Percentiles rank a stretch among this genome's conserved stretches.
These are phyloP conservation scores for Haplographium delicatum DNA, from an alignment of 495 filamentous ascomycete genomes.

Conservation along the genomic window DNA sequence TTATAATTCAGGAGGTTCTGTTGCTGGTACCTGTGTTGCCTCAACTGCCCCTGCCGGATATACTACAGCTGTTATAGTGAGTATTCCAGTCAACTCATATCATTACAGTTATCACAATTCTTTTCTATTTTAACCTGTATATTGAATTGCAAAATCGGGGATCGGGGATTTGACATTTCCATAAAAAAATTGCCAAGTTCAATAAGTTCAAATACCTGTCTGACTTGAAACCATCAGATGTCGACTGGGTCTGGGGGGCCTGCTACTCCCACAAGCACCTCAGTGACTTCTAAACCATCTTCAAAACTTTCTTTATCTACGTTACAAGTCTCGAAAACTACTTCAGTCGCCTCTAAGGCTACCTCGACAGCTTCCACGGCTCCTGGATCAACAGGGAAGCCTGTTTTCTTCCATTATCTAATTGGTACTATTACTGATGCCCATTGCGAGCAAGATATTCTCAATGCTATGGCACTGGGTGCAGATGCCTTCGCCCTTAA, in stretches of 20 bases:
- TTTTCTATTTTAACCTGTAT: background rate
- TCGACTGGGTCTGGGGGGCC: constrained; percentile 4
- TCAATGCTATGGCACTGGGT: constrained; percentile 27
- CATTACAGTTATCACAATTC: background rate
- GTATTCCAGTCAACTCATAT: too few species aligned
- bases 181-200: too few species aligned
- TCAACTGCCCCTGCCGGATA: background rate
- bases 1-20: constrained; percentile 10
- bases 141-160: too few species aligned
- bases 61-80: constrained; percentile 6
- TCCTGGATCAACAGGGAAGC: background rate
- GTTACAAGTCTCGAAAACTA: too few species aligned
- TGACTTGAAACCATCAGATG: constrained; percentile 2
- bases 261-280: background rate
- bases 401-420: constrained; percentile 13
- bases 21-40: constrained; percentile 22
- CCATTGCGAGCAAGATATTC: constrained; percentile 32
- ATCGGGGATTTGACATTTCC: too few species aligned
- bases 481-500: constrained; percentile 37
- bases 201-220: background rate
- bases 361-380: background rate
- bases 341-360: background rate
- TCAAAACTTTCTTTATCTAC: too few species aligned
- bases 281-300: too few species aligned
- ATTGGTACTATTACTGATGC: constrained; percentile 28